Percentiles rank a stretch among this genome's conserved stretches.
phyloP scores from a whole-genome alignment of 2,329 filamentous ascomycete genomes.

The Diaporthe nobilis region DNA sequence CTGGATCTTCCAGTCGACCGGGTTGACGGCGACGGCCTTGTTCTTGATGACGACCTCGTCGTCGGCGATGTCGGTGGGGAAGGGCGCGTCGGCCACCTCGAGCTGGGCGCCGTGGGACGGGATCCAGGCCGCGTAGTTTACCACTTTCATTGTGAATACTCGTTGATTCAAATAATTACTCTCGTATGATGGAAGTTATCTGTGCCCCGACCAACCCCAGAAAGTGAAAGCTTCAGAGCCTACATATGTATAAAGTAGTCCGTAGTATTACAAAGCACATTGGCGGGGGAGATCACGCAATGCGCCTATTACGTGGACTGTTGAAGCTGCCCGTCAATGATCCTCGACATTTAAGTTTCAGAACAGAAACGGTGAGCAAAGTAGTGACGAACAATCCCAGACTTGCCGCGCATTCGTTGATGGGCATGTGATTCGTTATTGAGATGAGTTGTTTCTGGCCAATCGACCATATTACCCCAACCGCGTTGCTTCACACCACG shows the following conservation, averaged over 20 bases:
- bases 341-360: not conserved
- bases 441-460: not conserved
- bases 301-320: not conserved
- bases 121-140: slow-evolving; percentile 39
- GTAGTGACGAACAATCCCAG: not conserved
- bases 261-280: slow-evolving; percentile 36
- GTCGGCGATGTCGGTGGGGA: slow-evolving; percentile 26
- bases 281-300: slow-evolving; percentile 9
- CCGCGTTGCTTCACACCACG: not conserved
- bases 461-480: not conserved
- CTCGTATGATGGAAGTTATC: not conserved
- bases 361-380: too few species aligned
- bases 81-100: slow-evolving; percentile 34
- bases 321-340: not conserved
- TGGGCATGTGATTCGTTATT: not conserved
- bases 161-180: too few species aligned
- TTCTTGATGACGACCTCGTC: slow-evolving; percentile 41
- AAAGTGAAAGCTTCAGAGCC: not conserved
- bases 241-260: not conserved
- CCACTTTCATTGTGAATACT: slow-evolving; percentile 21
- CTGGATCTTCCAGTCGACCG: slow-evolving; percentile 51
- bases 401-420: not conserved
- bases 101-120: slow-evolving; percentile 30
- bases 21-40: slow-evolving; percentile 42
- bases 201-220: not conserved